These are phyloP conservation scores for Myxozyma vanderwaltii DNA, from an alignment of 805 yeast species.

Conservation along the genomic window DNA sequence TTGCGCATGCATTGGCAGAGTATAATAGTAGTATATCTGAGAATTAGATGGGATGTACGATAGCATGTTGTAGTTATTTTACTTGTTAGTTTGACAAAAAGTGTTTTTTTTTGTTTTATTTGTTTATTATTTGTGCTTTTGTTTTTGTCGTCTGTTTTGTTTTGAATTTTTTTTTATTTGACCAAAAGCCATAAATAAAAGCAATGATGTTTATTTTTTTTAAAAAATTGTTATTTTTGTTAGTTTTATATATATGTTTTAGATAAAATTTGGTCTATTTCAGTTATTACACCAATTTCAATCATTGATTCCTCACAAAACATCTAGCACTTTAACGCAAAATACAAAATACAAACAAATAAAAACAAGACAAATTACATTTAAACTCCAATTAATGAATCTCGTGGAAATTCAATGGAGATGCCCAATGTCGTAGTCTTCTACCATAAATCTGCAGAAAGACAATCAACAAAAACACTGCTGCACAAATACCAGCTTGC, in stretches of 20 bases:
- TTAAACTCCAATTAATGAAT: background rate
- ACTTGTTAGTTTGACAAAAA: background rate
- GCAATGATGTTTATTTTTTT: too few relatives aligned
- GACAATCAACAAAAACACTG: background rate
- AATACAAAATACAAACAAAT: background rate
- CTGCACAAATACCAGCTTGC: conserved; percentile 6
- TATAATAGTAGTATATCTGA: background rate
- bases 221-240: too few relatives aligned
- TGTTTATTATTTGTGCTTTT: background rate
- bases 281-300: too few relatives aligned
- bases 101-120: background rate
- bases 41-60: background rate
- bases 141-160: background rate
- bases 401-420: conserved; percentile 3
- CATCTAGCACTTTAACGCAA: too few relatives aligned
- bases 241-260: background rate
- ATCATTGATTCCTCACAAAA: too few relatives aligned
- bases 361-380: too few relatives aligned
- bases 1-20: conserved; percentile 4
- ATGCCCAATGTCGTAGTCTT: conserved; percentile 1
- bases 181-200: too few relatives aligned
- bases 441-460: conserved; percentile 5
- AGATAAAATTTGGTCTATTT: too few relatives aligned
- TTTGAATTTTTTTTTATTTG: too few relatives aligned
- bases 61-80: background rate